Evolutionary conservation across 2,329 filamentous ascomycete genomes (phyloP), one percentile per base, ranked within the genome.

Genomic region (Tolypocladium paradoxum): DNA sequence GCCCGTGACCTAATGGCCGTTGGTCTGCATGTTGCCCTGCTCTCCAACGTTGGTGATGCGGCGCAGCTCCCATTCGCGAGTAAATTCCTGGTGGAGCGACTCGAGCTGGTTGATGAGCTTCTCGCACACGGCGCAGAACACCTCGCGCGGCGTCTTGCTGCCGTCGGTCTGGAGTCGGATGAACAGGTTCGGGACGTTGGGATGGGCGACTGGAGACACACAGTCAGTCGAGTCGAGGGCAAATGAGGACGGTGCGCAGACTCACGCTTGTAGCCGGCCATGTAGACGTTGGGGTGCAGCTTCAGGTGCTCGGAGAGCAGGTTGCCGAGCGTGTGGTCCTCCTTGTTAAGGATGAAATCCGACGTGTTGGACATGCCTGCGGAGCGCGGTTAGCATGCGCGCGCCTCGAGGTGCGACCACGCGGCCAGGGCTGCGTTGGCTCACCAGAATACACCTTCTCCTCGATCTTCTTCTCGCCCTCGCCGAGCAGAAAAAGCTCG

Each of bases 321-420:
- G 70, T 99, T 96, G 62, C 86, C 93, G 29, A 99, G 81, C 1
- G 92, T 96, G 73, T 96, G 92, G 63, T 99, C 93, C 70, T 99
- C 93, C 71, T 96, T 97, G 72, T 90, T 89, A 72, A 99, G 84
- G 55, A 89, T 84, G 74, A 99, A 99, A 71, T 96, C 88, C 11
- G 90, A 88, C n/a, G 88, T 90, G 68, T 96, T 95, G 24, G 92
- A 89, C 67, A 95, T 90, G 65, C 90, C 90, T 66, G 11, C 29
- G 33, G n/a, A 14, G 14, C 38, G 56, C 36, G 58, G 57, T 47
- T 36, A 48, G 20, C 2, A 14, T 9, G 6, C 33, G 18, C 35
- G 20, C 34, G 6, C 43, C n/a, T 20, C 18, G 43, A 47, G 27
- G 18, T 2, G 27, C 27, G 18, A 20, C 11, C n/a, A 9, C 35